Percentiles rank a stretch among this genome's conserved stretches.
Conservation (phyloP, 2,329 filamentous ascomycete genomes). For the Colletotrichum sp. region DNA sequence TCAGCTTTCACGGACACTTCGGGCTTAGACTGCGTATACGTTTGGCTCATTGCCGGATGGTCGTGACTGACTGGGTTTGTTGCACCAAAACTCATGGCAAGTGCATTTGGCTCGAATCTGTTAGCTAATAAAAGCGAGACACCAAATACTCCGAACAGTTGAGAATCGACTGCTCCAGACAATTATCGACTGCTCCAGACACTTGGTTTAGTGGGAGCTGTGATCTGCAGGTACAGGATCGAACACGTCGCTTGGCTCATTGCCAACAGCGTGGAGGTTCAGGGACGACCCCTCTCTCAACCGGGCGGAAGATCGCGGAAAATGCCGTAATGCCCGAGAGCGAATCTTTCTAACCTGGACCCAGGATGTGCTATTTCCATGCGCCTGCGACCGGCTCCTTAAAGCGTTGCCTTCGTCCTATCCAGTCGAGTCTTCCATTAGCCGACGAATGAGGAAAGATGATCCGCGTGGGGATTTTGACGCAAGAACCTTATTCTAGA, state of each 20-base stretch:
- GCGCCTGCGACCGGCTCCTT: neutral
- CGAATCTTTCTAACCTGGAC: neutral
- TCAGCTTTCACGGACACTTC: neutral
- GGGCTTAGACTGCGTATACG: neutral
- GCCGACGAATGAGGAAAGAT: neutral
- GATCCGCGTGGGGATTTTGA: neutral
- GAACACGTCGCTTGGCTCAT: neutral
- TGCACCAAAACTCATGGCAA: neutral
- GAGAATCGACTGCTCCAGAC: neutral
- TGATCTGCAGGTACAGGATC: neutral
- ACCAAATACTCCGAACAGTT: neutral
- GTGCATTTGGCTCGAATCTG: neutral
- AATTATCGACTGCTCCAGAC: neutral
- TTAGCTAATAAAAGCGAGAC: neutral
- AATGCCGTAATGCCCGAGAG: neutral
- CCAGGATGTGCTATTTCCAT: neutral
- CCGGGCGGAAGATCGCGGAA: neutral
- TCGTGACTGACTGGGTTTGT: neutral
- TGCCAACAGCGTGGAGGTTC: neutral
- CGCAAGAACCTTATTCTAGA: neutral
- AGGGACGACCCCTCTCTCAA: neutral
- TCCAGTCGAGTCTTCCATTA: neutral
- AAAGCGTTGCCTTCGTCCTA: neutral
- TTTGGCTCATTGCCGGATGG: neutral
- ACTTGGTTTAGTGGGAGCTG: neutral